A percentile compares a stretch with the other conserved stretches of the same genome.
Evolutionary conservation across 2,329 filamentous ascomycete species (phyloP).

Genomic region (Exophiala oligosperma): DNA sequence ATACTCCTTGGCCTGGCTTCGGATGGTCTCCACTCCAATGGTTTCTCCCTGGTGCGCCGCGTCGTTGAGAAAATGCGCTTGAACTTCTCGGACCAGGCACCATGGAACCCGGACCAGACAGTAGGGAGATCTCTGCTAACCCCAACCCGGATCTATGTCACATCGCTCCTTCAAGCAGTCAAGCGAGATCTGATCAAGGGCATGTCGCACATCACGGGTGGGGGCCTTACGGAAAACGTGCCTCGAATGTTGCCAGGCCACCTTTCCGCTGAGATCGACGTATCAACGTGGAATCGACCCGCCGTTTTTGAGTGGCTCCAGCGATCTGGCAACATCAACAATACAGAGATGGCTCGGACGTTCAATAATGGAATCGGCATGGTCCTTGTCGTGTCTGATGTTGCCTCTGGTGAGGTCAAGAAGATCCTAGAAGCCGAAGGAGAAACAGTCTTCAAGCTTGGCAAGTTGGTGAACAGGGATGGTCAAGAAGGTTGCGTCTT

Average conservation of each 20-base stretch:
- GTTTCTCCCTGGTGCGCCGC: conserved; percentile 92
- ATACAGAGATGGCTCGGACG: conserved; percentile 80
- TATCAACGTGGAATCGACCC: conserved; percentile 71
- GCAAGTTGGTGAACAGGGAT: conserved; percentile 63
- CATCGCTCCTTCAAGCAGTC: conserved; percentile 67
- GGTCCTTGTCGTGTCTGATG: conserved; percentile 76
- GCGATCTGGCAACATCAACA: conserved; percentile 60
- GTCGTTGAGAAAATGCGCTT: conserved; percentile 76
- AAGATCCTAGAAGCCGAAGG: conserved; percentile 64
- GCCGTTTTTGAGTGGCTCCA: conserved; percentile 87
- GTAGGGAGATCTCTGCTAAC: conserved; percentile 79
- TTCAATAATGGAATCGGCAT: conserved; percentile 97
- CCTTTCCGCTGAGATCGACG: conserved; percentile 79
- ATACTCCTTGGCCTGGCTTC: conserved; percentile 83
- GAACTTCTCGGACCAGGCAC: conserved; percentile 68
- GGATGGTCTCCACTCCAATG: conserved; percentile 90
- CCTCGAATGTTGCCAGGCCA: conserved; percentile 83
- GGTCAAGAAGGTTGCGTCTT: conserved; percentile 61
- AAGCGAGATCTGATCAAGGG: conserved; percentile 74
- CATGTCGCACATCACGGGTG: conserved; percentile 94
- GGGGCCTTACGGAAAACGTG: conserved; percentile 89
- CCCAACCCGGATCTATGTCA: conserved; percentile 93
- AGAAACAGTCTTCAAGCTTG: conserved; percentile 77
- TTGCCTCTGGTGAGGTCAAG: conserved; percentile 62
- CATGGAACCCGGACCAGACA: conserved; percentile 63